Evolutionary conservation across 176 grass and related monocot genomes (phyloP), one percentile per base, ranked within the genome.

Genomic region (Oryza punctata): DNA sequence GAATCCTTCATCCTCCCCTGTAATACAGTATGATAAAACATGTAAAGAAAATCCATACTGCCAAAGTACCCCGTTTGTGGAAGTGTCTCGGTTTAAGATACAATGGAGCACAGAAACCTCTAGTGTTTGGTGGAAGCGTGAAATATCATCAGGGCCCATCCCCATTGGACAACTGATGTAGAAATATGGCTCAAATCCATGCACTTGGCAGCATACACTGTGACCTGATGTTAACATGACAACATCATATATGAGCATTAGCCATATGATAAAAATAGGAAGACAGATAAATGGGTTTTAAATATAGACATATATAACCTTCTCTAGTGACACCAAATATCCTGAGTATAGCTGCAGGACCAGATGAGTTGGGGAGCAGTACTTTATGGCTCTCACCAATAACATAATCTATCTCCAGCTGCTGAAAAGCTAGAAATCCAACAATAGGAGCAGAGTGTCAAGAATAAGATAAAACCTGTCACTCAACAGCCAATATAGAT

Each of bases 111-210:
- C 78, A 80, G 33, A 87, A 77, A 95, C 93, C 93, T 96, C 96
- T 81, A 98, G 81, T 73, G 73, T 88, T 81, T 96, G 89, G 67
- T 95, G 91, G 76, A 98, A 96, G 69, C 61, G 87, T 78, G 96
- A 88, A 78, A 98, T 96, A 84, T 98, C 93, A 75, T 98, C 93
- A 87, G 91, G 91, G 3, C 91, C 89, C 96, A 98, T 98, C 74
- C 93, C 91, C 49, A 75, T 50, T 18, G 91, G 91, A 66, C 93
- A 98, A 33, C 81, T 70, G 32, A 98, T 89, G 43, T 96, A 98
- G 71, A 98, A 98, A 84, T 98, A 98, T 46, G 96, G 96, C 75
- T 98, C 93, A 83, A 98, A 98, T 18, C 93, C 93, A 85, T 98
- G 96, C 60, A 98, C 93, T 78, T 92, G 89, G 72, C 96, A 98